phyloP scores from a whole-genome alignment of 148 eudicot species.

The Chenopodium album region DNA sequence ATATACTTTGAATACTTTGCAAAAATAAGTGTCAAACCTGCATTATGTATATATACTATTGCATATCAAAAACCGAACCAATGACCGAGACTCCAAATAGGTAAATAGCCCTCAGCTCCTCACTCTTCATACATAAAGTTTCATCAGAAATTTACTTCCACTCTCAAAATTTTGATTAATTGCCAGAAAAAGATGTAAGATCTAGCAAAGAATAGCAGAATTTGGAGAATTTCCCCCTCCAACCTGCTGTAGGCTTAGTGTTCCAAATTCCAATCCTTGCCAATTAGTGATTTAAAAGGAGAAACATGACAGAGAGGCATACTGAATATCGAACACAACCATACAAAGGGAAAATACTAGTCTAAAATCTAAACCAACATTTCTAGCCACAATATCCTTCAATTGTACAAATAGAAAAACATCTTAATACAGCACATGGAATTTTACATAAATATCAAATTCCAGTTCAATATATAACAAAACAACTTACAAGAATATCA shows the following conservation, averaged over 20 bases:
- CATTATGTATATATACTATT: neutral
- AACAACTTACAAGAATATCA: neutral
- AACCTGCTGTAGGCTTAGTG: too few relatives aligned
- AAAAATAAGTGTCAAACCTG: conserved; percentile 88
- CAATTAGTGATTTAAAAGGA: too few relatives aligned
- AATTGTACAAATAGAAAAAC: too few relatives aligned
- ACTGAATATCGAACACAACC: too few relatives aligned
- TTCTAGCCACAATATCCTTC: too few relatives aligned
- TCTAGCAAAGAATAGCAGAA: neutral
- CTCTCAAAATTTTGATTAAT: too few relatives aligned
- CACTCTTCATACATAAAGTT: neutral
- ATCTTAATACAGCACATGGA: too few relatives aligned
- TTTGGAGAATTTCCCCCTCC: too few relatives aligned
- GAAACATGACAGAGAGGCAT: too few relatives aligned
- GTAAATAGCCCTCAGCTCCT: neutral
- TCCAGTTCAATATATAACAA: neutral
- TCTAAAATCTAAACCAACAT: too few relatives aligned
- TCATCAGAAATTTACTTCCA: neutral
- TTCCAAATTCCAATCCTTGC: too few relatives aligned
- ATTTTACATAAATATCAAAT: neutral
- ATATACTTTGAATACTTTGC: conserved; percentile 81
- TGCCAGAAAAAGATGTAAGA: neutral
- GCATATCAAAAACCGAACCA: neutral
- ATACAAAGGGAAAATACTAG: too few relatives aligned
- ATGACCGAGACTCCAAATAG: neutral